phyloP scores from a whole-genome alignment of 78 protist species.

The Tieghemostelium lacteum region DNA sequence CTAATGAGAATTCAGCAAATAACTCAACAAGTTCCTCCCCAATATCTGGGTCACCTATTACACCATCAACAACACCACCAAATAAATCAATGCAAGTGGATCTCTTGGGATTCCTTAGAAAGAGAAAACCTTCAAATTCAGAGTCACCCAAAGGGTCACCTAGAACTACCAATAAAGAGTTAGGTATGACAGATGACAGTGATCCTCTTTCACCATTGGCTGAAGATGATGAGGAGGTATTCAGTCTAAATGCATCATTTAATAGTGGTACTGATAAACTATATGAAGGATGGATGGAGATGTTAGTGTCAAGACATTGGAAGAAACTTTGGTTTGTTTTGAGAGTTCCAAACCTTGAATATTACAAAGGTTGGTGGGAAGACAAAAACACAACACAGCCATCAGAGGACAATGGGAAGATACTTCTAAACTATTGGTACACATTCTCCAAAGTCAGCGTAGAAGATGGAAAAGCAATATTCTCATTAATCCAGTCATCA shows the following conservation, averaged over 20 bases:
- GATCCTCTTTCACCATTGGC: background rate
- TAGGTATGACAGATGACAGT: background rate
- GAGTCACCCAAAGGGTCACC: conserved; percentile 9
- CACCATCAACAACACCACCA: too few relatives aligned
- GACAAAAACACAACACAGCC: background rate
- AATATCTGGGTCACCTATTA: too few relatives aligned
- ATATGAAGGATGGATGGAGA: conserved; percentile 64
- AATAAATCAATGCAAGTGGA: too few relatives aligned
- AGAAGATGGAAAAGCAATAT: conserved; percentile 31
- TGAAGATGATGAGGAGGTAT: background rate
- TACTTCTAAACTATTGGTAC: conserved; percentile 56
- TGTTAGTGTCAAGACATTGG: conserved; percentile 2
- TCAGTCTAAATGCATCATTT: background rate
- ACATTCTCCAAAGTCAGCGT: conserved; percentile 7
- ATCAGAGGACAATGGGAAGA: conserved; percentile 6
- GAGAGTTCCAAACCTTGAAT: conserved; percentile 31
- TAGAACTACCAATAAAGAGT: background rate
- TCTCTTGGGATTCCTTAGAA: too few relatives aligned
- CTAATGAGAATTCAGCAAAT: too few relatives aligned
- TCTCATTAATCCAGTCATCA: conserved; percentile 15
- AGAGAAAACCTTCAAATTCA: too few relatives aligned
- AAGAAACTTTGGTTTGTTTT: conserved; percentile 55
- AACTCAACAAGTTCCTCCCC: too few relatives aligned
- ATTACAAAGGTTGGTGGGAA: conserved; percentile 77
- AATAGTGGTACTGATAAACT: conserved; percentile 11